Base-by-base conservation (phyloP, 176 grass and related monocot species). In the Olyra latifolia region DNA sequence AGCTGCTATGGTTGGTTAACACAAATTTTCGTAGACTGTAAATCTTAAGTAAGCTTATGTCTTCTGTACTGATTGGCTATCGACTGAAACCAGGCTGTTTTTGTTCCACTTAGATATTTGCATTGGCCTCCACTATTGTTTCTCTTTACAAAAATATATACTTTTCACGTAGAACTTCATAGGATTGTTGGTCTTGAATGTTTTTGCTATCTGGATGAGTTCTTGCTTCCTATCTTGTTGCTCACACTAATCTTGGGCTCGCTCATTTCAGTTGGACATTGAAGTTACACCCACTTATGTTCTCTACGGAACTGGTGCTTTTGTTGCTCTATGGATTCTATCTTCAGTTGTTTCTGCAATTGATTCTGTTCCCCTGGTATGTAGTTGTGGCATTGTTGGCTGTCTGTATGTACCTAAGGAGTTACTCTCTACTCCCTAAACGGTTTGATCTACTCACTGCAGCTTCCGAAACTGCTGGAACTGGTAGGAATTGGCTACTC, bases 281-380 rank as follows among this genome's bases (percentile, higher is more conserved):
- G 86, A 87, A 88, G 84, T 91, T 43, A 89, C 88, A 81, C 82
- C 80, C 50, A 79, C 66, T 61, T 77, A 80, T 62, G 46, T 91
- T 66, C 55, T 90, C 24, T 91, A 88, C 61, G 97, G 86, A 57
- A 20, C 79, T 55, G 79, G 85, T 84, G 84, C 87, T 66, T 75
- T 96, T 7, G 14, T 87, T 24, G 79, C 72, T 81, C 65, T 96
- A 23, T 91, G 65, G 87, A 14, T 96, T 54, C 80, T 90, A 32
- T 85, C 91, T 38, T 84, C 86, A 29, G 42, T 99, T 80, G 24
- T 99, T 71, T 86, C 93, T 50, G 74, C 88, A 50, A 25, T 96
- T 12, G 97, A 99, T 83, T 88, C 88, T 2, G 55, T 99, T 72
- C 97, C 97, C 39, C 81, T 99, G 97, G 97, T 99, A 96, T 25